Evolutionary conservation across 495 filamentous ascomycete genomes (phyloP).

Genomic region (Lophiotrema nucula): DNA sequence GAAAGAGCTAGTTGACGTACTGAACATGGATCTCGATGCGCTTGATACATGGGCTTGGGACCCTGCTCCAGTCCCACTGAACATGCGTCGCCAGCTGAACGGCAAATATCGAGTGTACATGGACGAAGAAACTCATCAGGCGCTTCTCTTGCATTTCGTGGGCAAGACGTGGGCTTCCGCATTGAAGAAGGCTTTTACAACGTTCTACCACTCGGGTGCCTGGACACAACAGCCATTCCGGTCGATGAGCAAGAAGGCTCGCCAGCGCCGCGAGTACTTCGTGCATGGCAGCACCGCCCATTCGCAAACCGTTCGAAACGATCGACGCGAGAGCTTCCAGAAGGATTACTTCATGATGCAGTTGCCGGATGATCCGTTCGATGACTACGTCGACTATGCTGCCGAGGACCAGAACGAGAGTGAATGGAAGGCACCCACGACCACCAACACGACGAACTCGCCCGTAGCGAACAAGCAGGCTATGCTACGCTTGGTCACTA

Average conservation of each 20-base stretch:
- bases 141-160: constrained; percentile 36
- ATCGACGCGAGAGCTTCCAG: constrained; percentile 36
- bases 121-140: constrained; percentile 38
- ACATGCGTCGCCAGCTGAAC: constrained; percentile 35
- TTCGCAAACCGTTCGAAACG: constrained; percentile 18
- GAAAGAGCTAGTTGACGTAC: constrained; percentile 35
- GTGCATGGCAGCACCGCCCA: background rate
- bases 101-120: constrained; percentile 35
- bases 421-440: too few relatives aligned
- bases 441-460: constrained; percentile 15
- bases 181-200: constrained; percentile 32
- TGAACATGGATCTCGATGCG: constrained; percentile 36
- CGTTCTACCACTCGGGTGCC: constrained; percentile 28
- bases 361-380: constrained; percentile 34
- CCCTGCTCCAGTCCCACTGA: constrained; percentile 26
- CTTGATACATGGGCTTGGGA: constrained; percentile 34
- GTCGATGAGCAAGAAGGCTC: constrained; percentile 30
- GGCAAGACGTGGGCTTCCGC: constrained; percentile 33
- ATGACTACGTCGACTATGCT: constrained; percentile 25
- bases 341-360: constrained; percentile 39
- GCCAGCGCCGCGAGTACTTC: constrained; percentile 38
- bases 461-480: constrained; percentile 33
- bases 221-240: constrained; percentile 19
- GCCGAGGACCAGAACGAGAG: constrained; percentile 9
- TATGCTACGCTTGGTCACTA: constrained; percentile 32